Conservation (phyloP, 345 rosid genomes). For the Salix koriyanagi region DNA sequence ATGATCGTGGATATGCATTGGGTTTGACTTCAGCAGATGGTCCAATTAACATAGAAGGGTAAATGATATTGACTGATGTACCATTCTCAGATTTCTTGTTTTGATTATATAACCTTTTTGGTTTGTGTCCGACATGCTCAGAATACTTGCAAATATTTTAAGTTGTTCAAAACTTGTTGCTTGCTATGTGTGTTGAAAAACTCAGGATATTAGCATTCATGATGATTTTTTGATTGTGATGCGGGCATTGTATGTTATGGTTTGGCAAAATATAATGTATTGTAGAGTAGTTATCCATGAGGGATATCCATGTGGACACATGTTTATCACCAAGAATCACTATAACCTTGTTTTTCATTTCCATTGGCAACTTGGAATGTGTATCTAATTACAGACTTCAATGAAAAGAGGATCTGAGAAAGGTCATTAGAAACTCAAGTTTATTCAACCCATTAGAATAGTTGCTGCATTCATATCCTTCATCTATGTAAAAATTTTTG, state of each 20-base stretch:
- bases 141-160: neutral
- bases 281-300: neutral
- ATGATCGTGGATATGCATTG: slow-evolving; percentile 78
- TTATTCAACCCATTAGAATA: neutral
- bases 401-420: neutral
- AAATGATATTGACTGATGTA: slow-evolving; percentile 16
- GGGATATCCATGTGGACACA: neutral
- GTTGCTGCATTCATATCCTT: neutral
- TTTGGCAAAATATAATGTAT: neutral
- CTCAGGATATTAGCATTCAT: neutral
- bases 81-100: neutral
- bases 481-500: neutral
- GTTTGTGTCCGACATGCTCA: neutral
- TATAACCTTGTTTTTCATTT: neutral
- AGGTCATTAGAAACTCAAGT: neutral
- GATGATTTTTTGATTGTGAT: neutral
- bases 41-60: slow-evolving; percentile 67
- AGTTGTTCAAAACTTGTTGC: neutral
- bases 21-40: slow-evolving; percentile 76
- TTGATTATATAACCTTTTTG: neutral
- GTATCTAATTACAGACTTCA: neutral
- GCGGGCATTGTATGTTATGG: neutral
- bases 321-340: neutral
- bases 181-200: neutral
- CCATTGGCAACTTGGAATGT: neutral